Conservation (phyloP, 306 rosid genomes). For the Luffa aegyptiaca region DNA sequence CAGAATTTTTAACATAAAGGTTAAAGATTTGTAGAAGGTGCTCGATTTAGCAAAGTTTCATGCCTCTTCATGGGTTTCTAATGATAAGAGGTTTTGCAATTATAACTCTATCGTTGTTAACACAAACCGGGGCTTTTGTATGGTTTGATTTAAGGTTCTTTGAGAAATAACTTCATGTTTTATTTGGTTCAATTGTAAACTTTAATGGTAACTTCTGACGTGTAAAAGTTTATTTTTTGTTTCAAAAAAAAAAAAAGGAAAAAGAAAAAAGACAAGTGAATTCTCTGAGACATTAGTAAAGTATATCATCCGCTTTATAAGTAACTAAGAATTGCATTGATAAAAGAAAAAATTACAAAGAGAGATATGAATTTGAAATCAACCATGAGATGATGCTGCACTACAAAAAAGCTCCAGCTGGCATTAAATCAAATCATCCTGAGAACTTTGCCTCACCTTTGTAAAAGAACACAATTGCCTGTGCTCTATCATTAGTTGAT, state of each 20-base stretch:
- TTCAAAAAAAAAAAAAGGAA: neutral
- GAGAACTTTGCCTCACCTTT: conserved; percentile 38
- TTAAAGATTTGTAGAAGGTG: neutral
- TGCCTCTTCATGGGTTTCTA: neutral
- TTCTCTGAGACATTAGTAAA: neutral
- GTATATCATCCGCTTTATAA: neutral
- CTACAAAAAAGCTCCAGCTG: neutral
- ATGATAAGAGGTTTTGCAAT: neutral
- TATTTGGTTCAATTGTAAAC: neutral
- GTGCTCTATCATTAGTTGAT: conserved; percentile 43
- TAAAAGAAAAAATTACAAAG: neutral
- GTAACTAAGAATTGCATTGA: neutral
- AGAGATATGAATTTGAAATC: neutral
- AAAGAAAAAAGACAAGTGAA: neutral
- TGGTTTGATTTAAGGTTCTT: neutral
- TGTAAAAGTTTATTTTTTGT: neutral
- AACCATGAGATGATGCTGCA: neutral
- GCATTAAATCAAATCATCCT: neutral
- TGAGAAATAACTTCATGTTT: neutral
- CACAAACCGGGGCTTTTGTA: neutral
- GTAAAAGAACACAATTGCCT: conserved; percentile 49
- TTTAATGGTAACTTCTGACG: neutral
- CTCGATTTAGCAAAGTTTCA: neutral
- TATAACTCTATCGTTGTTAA: neutral
- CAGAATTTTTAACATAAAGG: neutral